phyloP scores from a whole-genome alignment of 139 green algal species.

The Marvania coccoides region DNA sequence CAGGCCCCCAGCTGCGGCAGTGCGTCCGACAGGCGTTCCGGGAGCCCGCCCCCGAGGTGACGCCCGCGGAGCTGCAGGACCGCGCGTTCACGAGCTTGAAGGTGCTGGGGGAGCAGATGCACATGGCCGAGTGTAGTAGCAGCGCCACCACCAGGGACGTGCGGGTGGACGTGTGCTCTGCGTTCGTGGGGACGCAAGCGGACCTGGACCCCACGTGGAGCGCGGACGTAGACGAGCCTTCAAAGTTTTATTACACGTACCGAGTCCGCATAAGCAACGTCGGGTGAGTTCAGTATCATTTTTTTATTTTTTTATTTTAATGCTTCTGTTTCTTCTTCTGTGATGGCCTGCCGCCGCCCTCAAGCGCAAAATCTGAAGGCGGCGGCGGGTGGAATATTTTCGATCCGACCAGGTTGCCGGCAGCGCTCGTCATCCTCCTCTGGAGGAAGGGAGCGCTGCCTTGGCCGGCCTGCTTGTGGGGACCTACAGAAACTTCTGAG shows the following conservation, averaged over 20 bases:
- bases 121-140: constrained; percentile 17
- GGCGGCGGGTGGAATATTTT: background rate
- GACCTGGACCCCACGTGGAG: constrained; percentile 2
- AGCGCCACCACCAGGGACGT: constrained; percentile 13
- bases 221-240: background rate
- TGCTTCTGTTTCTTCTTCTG: no score
- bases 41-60: background rate
- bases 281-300: constrained; percentile 13
- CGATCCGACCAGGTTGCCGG: background rate
- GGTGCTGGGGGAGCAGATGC: constrained; percentile 23
- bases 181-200: constrained; percentile 5
- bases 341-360: background rate
- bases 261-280: constrained; percentile 23
- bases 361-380: background rate
- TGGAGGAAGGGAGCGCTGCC: no score
- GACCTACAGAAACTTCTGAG: constrained; percentile 3
- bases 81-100: constrained; percentile 12
- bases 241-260: constrained; percentile 24
- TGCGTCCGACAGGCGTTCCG: constrained; percentile 8
- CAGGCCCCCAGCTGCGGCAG: background rate
- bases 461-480: background rate
- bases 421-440: no score
- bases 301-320: no score
- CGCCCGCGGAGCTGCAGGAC: background rate
- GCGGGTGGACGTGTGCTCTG: constrained; percentile 27